Base-by-base conservation (phyloP, 106 monocot species). In the Dendrobium officinale region DNA sequence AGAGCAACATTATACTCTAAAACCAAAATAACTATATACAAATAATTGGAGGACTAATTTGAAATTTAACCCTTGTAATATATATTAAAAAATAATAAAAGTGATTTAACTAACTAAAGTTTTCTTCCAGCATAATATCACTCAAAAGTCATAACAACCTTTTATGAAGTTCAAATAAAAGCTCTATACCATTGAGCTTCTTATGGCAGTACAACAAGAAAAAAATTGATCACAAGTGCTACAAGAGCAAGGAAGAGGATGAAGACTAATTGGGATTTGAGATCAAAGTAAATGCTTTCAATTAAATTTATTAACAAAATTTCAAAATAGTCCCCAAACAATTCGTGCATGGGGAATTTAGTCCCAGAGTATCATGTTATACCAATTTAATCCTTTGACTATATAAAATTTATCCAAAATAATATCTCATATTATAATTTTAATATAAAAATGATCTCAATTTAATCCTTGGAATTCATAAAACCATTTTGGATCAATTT, bases 151-250 rank as follows among this genome's bases (percentile, higher is more conserved):
- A 15, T 33, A 11, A 31, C 33, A 70, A 70, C 31, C 27, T 70
- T 31, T 31, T 70, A 15, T 33, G 70, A 33, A 43, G 43, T 29
- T 42, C 74, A 74, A 74, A 43, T 74, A 10, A 20, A 74, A 74
- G 6, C n/a, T 74, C 41, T n/a, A 74, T 42, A 74, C 19, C 74
- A 5, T 74, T 6, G 29, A 74, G 7, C 74, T 42, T 74, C 5
- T 43, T 73, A 73, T 74, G 74, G 74, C 24, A 42, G 4, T 43
- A 73, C 18, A 73, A 17, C 72, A 72, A 72, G 15, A n/a, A 74
- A 19, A 72, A 72, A 31, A 37, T 31, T 41, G 9, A 70, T 33
- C 70, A 27, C 31, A 40, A 5, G 43, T 43, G 41, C 41, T 6
- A 74, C 74, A 42, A 43, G 43, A 33, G 4, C 20, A 43, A 74